phyloP scores from a whole-genome alignment of 192 early-diverging fungal genomes.

The Bifiguratus adelaidae region DNA sequence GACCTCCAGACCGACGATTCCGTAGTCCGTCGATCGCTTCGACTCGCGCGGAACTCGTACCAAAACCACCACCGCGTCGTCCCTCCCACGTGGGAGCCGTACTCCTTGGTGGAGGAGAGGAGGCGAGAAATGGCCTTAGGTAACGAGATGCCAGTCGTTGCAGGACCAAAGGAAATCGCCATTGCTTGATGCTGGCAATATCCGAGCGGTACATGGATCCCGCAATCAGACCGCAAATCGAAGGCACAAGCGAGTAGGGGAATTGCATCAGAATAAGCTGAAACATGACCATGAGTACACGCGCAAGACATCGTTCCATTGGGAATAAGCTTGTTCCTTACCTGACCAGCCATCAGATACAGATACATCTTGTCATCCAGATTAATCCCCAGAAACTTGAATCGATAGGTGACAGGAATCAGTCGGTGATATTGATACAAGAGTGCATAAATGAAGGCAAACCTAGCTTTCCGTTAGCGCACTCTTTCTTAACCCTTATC shows the following conservation, averaged over 20 bases:
- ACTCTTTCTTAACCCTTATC: neutral
- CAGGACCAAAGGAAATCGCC: slow-evolving; percentile 34
- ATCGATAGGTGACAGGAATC: slow-evolving; percentile 38
- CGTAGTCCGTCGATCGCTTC: neutral
- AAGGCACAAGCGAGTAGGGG: slow-evolving; percentile 17
- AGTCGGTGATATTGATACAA: slow-evolving; percentile 45
- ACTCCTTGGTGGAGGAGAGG: slow-evolving; percentile 25
- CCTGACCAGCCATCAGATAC: slow-evolving; percentile 33
- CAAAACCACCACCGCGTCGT: neutral
- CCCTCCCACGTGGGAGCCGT: slow-evolving; percentile 27
- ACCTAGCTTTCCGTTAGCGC: slow-evolving; percentile 7
- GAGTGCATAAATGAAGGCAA: slow-evolving; percentile 41
- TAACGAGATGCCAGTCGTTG: slow-evolving; percentile 18
- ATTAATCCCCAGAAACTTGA: slow-evolving; percentile 34
- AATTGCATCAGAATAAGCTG: neutral
- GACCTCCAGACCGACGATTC: neutral
- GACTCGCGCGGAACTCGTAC: neutral
- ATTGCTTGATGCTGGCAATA: slow-evolving; percentile 34
- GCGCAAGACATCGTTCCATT: neutral
- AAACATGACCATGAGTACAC: neutral
- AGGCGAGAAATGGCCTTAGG: slow-evolving; percentile 35
- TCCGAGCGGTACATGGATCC: slow-evolving; percentile 41
- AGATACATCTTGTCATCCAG: slow-evolving; percentile 37
- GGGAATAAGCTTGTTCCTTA: slow-evolving; percentile 10
- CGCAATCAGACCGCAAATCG: slow-evolving; percentile 31